Evolutionary conservation across 768 basidiomycete species (phyloP).

Genomic region (Lactarius pseudohatsudake): DNA sequence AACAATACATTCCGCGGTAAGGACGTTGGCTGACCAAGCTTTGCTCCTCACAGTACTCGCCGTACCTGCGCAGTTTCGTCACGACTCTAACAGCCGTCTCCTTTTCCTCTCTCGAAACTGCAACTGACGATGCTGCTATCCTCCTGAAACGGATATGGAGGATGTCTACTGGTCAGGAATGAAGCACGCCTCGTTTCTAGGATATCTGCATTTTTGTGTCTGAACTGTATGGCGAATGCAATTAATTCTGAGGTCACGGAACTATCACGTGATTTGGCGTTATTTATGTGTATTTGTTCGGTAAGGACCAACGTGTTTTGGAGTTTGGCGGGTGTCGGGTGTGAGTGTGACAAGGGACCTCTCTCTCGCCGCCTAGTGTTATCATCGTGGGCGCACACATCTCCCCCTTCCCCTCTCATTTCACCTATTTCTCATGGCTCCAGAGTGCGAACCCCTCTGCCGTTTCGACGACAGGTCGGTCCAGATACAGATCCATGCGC

Average conservation of each 20-base stretch:
- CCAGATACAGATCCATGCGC: neutral
- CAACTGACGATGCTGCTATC: slow-evolving; percentile 54
- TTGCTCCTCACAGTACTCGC: slow-evolving; percentile 58
- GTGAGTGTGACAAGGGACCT: neutral
- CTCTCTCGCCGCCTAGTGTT: neutral
- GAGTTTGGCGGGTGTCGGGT: neutral
- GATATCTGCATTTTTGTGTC: neutral
- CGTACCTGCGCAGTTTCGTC: slow-evolving; percentile 72
- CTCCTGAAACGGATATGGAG: slow-evolving; percentile 71
- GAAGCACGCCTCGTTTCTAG: neutral
- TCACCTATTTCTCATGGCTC: slow-evolving; percentile 36
- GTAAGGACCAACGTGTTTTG: slow-evolving; percentile 21
- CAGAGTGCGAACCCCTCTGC: slow-evolving; percentile 72
- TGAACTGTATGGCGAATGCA: neutral
- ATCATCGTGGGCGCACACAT: neutral
- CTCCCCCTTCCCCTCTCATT: neutral
- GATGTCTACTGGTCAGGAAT: slow-evolving; percentile 62
- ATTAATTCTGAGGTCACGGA: neutral
- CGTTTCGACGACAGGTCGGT: slow-evolving; percentile 74
- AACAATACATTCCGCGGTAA: slow-evolving; percentile 17
- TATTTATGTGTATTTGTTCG: slow-evolving; percentile 24
- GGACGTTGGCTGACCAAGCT: slow-evolving; percentile 5
- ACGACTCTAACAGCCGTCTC: slow-evolving; percentile 70
- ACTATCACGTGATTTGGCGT: slow-evolving; percentile 14
- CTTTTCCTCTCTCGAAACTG: slow-evolving; percentile 60